Evolutionary conservation across 495 filamentous ascomycete species (phyloP), one percentile per base, ranked within the genome.

Genomic region (Neurospora hispaniola): DNA sequence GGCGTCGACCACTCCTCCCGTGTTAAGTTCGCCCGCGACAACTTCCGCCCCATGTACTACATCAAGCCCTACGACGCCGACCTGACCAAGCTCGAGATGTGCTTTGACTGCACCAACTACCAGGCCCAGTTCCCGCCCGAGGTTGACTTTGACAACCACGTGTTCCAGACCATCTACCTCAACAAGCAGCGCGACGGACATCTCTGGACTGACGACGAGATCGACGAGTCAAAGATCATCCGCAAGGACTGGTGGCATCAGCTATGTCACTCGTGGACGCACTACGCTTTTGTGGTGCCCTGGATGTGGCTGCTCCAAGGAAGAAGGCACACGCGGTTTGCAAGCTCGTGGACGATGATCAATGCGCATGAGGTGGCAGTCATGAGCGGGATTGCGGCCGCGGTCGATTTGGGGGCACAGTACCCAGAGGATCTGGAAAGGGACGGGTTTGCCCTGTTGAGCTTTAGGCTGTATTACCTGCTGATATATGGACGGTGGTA

Each of bases 351-450:
- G 93, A 95, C 93, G 1, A 81, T 96, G 80, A 89, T 95, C 79
- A 96, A 96, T 74, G 92, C 92, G 83, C 93, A 96, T 73, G 93
- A 96, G 77, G 86, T 93, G 39, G 93, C 93, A 0, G 88, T 89
- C 69, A 89, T 95, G 46, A 91, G 89, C 72, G 93, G 93, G 0
- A 91, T 95, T 46, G 90, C 92, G 18, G 92, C 92, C 2, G 93
- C 93, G 4, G 90, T 90, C 42, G 86, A 91, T 66, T 81, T 96
- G n/a, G 92, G 93, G 0, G 92, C 92, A 0, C 83, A 84, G n/a
- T 94, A 95, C 77, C 88, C 88, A 3, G 84, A 86, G 76, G 79
- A 83, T 71, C 84, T 90, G 72, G 77, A 75, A 62, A 59, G 72
- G 62, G 77, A 77, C 11, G 31, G 59, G n/a, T 78, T 73, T 38